Evolutionary conservation across 192 early-diverging fungal genomes (phyloP), one percentile per base, ranked within the genome.

Genomic region (Coemansia reversa): DNA sequence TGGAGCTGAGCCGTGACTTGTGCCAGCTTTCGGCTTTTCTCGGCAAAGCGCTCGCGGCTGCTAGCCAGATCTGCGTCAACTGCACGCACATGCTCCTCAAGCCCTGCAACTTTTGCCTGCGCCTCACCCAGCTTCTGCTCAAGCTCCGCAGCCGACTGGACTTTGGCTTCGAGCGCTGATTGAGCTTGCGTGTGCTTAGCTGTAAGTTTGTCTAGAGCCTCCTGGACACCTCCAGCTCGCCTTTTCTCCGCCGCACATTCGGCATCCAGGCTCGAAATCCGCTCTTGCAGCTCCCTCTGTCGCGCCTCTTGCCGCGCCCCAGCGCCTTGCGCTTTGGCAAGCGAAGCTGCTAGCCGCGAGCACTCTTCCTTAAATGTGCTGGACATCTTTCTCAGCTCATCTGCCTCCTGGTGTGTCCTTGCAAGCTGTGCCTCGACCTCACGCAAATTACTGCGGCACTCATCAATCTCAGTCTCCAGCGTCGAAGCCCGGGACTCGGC

Each of bases 41-140:
- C 80, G 9, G 71, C 72, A 64, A 82, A 82, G 51, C 70, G 80
- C 59, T 67, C 71, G 12, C 80, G 71, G 68, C 75, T 77, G 30
- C 60, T 77, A 14, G 80, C 75, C 62, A 82, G 62, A 20, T 82
- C 80, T 0, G 66, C 71, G 51, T 82, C 75, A 1, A 77, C 60
- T 0, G 75, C 70, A 23, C 70, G 75, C 62, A 66, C 73, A 24
- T 82, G 80, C 30, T 70, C 72, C 27, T 75, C 67, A 7, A 76
- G 65, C 25, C 42, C 52, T 1, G 52, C 20, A 0, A 70, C 60
- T 1, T 63, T 61, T 4, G 60, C 58, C 39, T 55, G 69, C 11
- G 45, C 39, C 19, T 81, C 70, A 5, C 54, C 63, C 16, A 69
- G 48, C 63, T 69, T 69, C 55, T 50, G 28, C 54, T 74, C 66